phyloP scores from a whole-genome alignment of 1,139 yeast genomes.

The Saccharomyces hybrid region DNA sequence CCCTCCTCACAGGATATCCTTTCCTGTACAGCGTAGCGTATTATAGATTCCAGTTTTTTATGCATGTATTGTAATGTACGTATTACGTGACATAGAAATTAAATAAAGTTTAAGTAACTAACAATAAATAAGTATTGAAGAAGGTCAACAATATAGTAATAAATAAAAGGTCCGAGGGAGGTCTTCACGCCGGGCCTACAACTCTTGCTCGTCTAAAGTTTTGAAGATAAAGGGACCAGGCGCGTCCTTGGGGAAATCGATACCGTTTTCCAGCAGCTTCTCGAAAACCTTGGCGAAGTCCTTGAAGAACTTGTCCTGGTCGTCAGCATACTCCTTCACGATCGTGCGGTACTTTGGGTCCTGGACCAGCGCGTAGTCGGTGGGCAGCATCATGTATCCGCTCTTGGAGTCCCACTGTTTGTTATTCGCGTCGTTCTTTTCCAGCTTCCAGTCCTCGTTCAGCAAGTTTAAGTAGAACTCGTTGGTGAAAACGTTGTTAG shows the following conservation, averaged over 20 bases:
- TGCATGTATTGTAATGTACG: too few relatives aligned
- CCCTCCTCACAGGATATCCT: too few relatives aligned
- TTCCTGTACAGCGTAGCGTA: too few relatives aligned
- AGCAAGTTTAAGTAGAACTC: slow-evolving; percentile 64
- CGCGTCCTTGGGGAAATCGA: slow-evolving; percentile 45
- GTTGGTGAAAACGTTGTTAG: slow-evolving; percentile 76
- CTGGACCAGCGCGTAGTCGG: slow-evolving; percentile 68
- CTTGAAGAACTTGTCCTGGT: slow-evolving; percentile 58
- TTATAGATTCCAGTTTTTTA: too few relatives aligned
- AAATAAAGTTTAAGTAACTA: too few relatives aligned
- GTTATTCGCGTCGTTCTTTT: slow-evolving; percentile 61
- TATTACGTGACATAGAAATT: too few relatives aligned
- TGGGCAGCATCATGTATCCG: slow-evolving; percentile 83
- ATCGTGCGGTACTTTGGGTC: slow-evolving; percentile 58
- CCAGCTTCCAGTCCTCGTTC: slow-evolving; percentile 67
- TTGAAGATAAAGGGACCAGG: slow-evolving; percentile 45
- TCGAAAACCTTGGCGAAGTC: slow-evolving; percentile 67
- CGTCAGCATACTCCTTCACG: slow-evolving; percentile 65
- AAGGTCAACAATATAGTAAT: too few relatives aligned
- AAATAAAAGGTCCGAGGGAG: too few relatives aligned
- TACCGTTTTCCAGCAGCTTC: slow-evolving; percentile 68
- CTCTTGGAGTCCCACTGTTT: slow-evolving; percentile 71
- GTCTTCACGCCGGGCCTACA: slow-evolving; percentile 2
- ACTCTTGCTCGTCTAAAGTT: slow-evolving; percentile 60
- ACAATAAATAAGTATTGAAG: neutral